Evolutionary conservation across 2,329 filamentous ascomycete species (phyloP).

Genomic region (Didymella pomorum): DNA sequence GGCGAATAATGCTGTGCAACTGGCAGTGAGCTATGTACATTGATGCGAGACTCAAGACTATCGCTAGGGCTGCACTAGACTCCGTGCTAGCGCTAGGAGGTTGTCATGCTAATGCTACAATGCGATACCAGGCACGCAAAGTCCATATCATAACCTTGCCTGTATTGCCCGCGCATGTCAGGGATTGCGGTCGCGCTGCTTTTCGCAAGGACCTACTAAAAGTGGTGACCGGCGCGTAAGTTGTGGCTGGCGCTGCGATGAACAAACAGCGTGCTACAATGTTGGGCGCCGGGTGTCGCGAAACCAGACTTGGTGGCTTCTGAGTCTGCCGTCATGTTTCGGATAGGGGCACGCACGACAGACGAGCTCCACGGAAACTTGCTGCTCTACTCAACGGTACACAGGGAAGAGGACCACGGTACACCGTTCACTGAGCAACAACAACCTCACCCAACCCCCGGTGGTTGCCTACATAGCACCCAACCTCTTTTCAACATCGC

Average conservation of each 20-base stretch:
- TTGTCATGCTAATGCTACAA: constrained; percentile 7
- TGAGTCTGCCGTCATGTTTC: constrained; percentile 10
- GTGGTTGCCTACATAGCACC: background rate
- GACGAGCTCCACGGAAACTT: too few species aligned
- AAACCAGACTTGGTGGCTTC: constrained; percentile 10
- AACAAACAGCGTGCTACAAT: constrained; percentile 1
- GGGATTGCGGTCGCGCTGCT: constrained; percentile 12
- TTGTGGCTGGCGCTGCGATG: constrained; percentile 1
- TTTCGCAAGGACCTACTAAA: constrained; percentile 5
- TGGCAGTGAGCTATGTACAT: background rate
- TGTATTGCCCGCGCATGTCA: constrained; percentile 14
- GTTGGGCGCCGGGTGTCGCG: background rate
- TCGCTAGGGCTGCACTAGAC: constrained; percentile 10
- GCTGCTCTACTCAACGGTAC: too few species aligned
- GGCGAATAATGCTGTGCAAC: constrained; percentile 1
- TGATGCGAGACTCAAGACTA: constrained; percentile 1
- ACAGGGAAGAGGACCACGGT: background rate
- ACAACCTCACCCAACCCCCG: background rate
- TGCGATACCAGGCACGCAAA: constrained; percentile 15
- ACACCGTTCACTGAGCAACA: constrained; percentile 1
- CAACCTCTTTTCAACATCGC: background rate
- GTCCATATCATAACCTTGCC: constrained; percentile 5
- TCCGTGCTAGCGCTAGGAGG: constrained; percentile 4
- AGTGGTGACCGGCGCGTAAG: constrained; percentile 5
- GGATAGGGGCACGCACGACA: constrained; percentile 1